Evolutionary conservation across 1,139 yeast species (phyloP).

Genomic region (Sugiyamaella novakii): DNA sequence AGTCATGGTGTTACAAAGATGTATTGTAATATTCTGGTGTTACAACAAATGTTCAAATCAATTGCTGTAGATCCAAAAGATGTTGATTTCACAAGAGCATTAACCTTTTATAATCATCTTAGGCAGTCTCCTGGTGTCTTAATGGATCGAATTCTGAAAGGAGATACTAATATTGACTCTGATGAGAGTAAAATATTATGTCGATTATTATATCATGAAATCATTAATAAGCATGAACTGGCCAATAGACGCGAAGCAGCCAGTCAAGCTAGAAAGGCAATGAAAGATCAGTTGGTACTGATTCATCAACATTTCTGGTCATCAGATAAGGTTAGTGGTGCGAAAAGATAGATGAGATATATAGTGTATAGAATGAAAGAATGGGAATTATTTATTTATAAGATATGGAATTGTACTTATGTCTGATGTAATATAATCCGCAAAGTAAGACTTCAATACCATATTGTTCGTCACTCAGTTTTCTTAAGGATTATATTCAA

Average conservation of each 20-base stretch:
- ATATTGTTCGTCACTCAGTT: too few species aligned
- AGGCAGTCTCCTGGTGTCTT: slow-evolving; percentile 38
- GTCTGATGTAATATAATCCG: too few species aligned
- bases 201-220: slow-evolving; percentile 34
- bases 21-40: slow-evolving; percentile 65
- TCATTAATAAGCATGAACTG: slow-evolving; percentile 34
- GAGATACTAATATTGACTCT: slow-evolving; percentile 26
- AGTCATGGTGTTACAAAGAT: slow-evolving; percentile 67
- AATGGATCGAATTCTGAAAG: slow-evolving; percentile 31
- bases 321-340: slow-evolving; percentile 22
- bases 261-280: slow-evolving; percentile 29
- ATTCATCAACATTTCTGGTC: slow-evolving; percentile 35
- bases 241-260: slow-evolving; percentile 36
- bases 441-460: too few species aligned
- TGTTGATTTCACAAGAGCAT: slow-evolving; percentile 61
- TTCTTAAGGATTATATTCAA: too few species aligned
- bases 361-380: slow-evolving; percentile 1
- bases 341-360: slow-evolving; percentile 1
- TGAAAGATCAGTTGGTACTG: slow-evolving; percentile 32
- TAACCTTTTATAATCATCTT: slow-evolving; percentile 59
- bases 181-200: slow-evolving; percentile 37
- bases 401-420: too few species aligned
- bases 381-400: too few species aligned
- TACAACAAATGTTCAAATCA: slow-evolving; percentile 75
- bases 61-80: slow-evolving; percentile 58